Evolutionary conservation across 2,329 filamentous ascomycete genomes (phyloP), one percentile per base, ranked within the genome.

Genomic region (Scortechinia acanthostroma): DNA sequence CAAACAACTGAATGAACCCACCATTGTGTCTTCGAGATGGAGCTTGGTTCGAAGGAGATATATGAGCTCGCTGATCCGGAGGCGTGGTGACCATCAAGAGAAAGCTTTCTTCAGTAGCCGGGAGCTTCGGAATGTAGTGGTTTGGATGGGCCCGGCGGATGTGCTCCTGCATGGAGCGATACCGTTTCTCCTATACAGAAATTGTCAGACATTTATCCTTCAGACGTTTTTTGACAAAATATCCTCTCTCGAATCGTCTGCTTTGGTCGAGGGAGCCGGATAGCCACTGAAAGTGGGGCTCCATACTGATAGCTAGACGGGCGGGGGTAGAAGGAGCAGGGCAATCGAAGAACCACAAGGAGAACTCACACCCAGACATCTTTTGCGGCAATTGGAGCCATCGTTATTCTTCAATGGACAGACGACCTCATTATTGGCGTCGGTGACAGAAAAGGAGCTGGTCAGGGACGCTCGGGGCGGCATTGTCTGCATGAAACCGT

Each of bases 81-180:
- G 89, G 86, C 53, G 88, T 90, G 64, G 83, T 94, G 64, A 97
- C 88, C 93, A 97, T 97, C 63, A 95, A 75, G 59, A 87, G 73
- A 68, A 98, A 96, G 81, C 90, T 96, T 69, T 97, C 91, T 66
- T 96, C 91, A 55, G 91, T 98, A 43, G 93, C 93, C 53, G 93
- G 91, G 56, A 97, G 86, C 77, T 97, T 96, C 43, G 93, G 84
- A 56, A 98, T 95, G 70, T 97, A 97, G 65, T 96, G 86, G 64
- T 95, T 90, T 49, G 91, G 91, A 64, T 98, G 93, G 54, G 93
- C 91, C 65, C 93, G 85, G 58, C 93, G 88, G 59, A 98, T 97
- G 62, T 98, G 93, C 77, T 98, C 93, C 69, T 97, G 93, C 89
- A 98, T 97, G 51, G 91, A 97, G 65, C 93, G 90, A 71, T 91